Percentiles rank a stretch among this genome's conserved stretches.
Conservation (phyloP, 1,139 yeast species). For the Hanseniaspora sp. region DNA sequence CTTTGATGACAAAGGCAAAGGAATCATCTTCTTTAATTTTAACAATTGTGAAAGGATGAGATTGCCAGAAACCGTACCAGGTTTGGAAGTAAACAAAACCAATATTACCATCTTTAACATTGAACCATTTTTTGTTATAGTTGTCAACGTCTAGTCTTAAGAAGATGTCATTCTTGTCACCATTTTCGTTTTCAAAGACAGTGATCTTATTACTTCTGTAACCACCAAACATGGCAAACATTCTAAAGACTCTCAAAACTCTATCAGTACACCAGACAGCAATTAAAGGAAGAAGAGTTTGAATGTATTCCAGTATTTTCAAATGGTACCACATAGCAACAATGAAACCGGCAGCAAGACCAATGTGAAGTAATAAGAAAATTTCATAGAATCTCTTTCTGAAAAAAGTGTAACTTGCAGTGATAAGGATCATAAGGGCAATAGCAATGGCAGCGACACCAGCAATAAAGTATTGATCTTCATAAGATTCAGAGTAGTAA, state of each 20-base stretch:
- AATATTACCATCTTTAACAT: slow-evolving; percentile 25
- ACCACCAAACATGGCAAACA: slow-evolving; percentile 37
- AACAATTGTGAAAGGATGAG: slow-evolving; percentile 59
- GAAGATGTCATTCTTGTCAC: slow-evolving; percentile 25
- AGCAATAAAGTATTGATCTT: slow-evolving; percentile 29
- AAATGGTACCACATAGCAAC: slow-evolving; percentile 54
- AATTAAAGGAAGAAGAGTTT: slow-evolving; percentile 42
- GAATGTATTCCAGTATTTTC: slow-evolving; percentile 35
- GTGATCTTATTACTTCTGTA: slow-evolving; percentile 39
- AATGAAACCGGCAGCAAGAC: slow-evolving; percentile 46
- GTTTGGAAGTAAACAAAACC: slow-evolving; percentile 24
- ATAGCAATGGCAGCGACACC: slow-evolving; percentile 44
- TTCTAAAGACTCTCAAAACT: slow-evolving; percentile 40
- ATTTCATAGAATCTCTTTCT: slow-evolving; percentile 53
- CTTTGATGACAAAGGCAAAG: slow-evolving; percentile 35
- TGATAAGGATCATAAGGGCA: slow-evolving; percentile 35
- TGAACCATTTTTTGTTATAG: slow-evolving; percentile 16
- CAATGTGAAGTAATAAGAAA: slow-evolving; percentile 49
- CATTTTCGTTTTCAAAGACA: slow-evolving; percentile 32
- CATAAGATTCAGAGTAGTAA: slow-evolving; percentile 24
- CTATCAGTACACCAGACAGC: slow-evolving; percentile 60
- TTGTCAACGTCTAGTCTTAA: slow-evolving; percentile 22
- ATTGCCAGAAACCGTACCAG: slow-evolving; percentile 48
- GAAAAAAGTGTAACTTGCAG: slow-evolving; percentile 37
- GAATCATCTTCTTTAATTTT: slow-evolving; percentile 30